phyloP scores from a whole-genome alignment of 345 rosid species.

The Salix dunnii region DNA sequence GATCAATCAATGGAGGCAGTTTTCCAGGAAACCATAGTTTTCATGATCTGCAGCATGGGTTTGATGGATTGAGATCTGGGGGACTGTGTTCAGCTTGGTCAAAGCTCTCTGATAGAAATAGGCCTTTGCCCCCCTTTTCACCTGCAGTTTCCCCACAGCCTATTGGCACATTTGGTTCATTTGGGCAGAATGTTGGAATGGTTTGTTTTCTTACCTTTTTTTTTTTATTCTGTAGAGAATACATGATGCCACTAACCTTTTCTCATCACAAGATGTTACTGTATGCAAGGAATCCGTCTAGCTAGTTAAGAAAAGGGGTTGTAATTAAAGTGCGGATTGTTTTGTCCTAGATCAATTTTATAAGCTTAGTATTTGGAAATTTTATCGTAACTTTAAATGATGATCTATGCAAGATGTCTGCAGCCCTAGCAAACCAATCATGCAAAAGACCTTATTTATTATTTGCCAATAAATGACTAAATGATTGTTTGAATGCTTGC shows the following conservation, averaged over 20 bases:
- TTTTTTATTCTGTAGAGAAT: not conserved
- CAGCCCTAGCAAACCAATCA: too few relatives aligned
- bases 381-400: too few relatives aligned
- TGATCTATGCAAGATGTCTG: too few relatives aligned
- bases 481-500: too few relatives aligned
- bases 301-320: too few relatives aligned
- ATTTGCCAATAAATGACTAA: too few relatives aligned
- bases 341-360: too few relatives aligned
- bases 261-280: not conserved
- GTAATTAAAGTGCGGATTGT: too few relatives aligned
- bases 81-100: slow-evolving; percentile 80
- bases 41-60: slow-evolving; percentile 69
- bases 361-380: too few relatives aligned
- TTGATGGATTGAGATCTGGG: slow-evolving; percentile 67
- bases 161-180: slow-evolving; percentile 50
- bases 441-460: too few relatives aligned
- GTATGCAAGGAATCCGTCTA: not conserved
- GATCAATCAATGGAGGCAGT: slow-evolving; percentile 62
- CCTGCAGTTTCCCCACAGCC: slow-evolving; percentile 82
- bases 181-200: slow-evolving; percentile 61
- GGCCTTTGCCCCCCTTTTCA: slow-evolving; percentile 58
- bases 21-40: slow-evolving; percentile 59
- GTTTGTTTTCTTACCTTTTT: slow-evolving; percentile 38
- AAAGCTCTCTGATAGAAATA: slow-evolving; percentile 62
- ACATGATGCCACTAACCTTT: too few relatives aligned